phyloP scores from a whole-genome alignment of 306 rosid species.

The Citrullus colocynthis region DNA sequence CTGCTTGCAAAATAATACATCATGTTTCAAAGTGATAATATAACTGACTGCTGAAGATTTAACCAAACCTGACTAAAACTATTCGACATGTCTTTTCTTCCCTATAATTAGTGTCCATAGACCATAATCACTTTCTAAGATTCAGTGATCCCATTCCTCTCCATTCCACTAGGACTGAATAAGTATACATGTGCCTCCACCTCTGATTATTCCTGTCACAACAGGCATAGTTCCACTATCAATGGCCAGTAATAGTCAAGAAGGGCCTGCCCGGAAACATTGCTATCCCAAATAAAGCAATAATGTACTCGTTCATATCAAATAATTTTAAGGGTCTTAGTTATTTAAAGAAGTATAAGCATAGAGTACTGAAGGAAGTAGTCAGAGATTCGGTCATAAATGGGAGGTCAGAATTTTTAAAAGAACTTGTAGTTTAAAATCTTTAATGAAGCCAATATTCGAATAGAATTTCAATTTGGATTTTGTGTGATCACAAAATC shows the following conservation, averaged over 20 bases:
- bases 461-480: background rate
- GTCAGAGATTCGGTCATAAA: background rate
- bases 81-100: background rate
- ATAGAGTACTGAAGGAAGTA: background rate
- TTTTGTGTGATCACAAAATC: background rate
- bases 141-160: background rate
- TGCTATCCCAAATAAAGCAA: background rate
- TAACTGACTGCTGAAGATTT: background rate
- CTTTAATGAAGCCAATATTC: background rate
- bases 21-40: background rate
- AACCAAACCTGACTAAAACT: background rate
- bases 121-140: background rate
- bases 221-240: background rate
- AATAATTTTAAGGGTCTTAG: background rate
- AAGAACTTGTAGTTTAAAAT: background rate
- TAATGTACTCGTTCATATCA: background rate
- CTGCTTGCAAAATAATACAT: background rate
- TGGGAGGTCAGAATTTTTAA: background rate
- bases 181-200: background rate
- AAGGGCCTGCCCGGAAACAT: background rate
- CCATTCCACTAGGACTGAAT: background rate
- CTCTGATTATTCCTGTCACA: background rate
- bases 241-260: background rate
- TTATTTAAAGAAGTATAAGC: background rate
- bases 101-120: background rate